phyloP scores from a whole-genome alignment of 2,329 filamentous ascomycete genomes.

The Trichophyton schoenleinii region DNA sequence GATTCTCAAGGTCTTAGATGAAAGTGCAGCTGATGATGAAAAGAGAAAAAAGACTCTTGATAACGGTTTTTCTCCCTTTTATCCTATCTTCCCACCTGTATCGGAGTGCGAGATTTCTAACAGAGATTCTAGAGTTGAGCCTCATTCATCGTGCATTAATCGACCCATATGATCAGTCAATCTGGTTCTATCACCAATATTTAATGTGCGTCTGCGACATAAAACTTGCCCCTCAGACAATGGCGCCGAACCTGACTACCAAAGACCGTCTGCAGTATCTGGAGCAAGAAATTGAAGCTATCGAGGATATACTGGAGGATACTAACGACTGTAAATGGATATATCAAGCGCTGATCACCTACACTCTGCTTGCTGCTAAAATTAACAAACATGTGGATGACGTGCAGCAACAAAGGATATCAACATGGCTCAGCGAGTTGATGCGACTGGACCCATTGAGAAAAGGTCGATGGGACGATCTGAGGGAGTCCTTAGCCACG shows the following conservation, averaged over 20 bases:
- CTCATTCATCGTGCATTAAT: constrained; percentile 68
- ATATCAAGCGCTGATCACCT: constrained; percentile 73
- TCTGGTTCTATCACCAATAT: constrained; percentile 95
- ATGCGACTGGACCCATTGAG: constrained; percentile 61
- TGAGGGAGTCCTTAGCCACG: constrained; percentile 38
- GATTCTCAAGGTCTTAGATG: constrained; percentile 61
- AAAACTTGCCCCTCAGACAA: constrained; percentile 36
- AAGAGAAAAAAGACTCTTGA: constrained; percentile 60
- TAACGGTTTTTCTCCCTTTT: constrained; percentile 39
- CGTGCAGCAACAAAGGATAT: constrained; percentile 37
- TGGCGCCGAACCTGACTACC: constrained; percentile 51
- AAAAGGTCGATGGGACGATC: constrained; percentile 60
- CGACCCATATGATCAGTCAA: constrained; percentile 84
- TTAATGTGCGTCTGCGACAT: constrained; percentile 57
- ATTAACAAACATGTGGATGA: constrained; percentile 36
- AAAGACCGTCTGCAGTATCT: constrained; percentile 55
- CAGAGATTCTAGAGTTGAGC: constrained; percentile 48
- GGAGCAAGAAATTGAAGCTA: constrained; percentile 56
- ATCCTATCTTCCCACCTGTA: not conserved
- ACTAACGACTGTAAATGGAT: constrained; percentile 74
- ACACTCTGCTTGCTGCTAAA: constrained; percentile 47
- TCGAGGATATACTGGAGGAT: constrained; percentile 53
- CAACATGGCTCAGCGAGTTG: constrained; percentile 51
- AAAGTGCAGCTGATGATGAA: constrained; percentile 51
- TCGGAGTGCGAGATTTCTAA: not conserved